Evolutionary conservation across 2,329 filamentous ascomycete species (phyloP).

Genomic region (Botryotinia calthae): DNA sequence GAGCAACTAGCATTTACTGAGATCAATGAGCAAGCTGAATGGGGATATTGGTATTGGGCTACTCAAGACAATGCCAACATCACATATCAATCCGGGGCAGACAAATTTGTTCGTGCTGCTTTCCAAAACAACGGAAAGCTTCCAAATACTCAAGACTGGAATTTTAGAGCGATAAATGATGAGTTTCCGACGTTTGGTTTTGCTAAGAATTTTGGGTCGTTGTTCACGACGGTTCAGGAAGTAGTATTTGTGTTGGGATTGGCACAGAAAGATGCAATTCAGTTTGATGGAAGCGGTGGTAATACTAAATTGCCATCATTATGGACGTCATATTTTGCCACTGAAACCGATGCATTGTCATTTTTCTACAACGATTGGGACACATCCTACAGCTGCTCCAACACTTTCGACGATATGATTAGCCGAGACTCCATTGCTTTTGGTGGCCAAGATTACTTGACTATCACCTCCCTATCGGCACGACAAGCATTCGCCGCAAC

Average conservation of each 20-base stretch:
- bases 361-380: constrained; percentile 76
- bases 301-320: constrained; percentile 67
- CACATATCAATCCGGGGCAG: constrained; percentile 69
- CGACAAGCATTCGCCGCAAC: constrained; percentile 47
- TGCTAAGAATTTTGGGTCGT: constrained; percentile 53
- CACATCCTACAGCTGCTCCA: constrained; percentile 55
- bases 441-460: constrained; percentile 54
- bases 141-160: constrained; percentile 60
- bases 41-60: constrained; percentile 78
- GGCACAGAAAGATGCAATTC: constrained; percentile 72
- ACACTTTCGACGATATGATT: constrained; percentile 67
- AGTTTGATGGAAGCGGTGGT: constrained; percentile 67
- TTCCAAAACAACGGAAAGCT: constrained; percentile 65
- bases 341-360: constrained; percentile 57
- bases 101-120: constrained; percentile 60
- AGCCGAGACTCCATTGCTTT: constrained; percentile 63
- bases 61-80: constrained; percentile 55
- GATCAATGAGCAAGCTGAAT: constrained; percentile 67
- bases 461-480: constrained; percentile 49
- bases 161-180: constrained; percentile 66
- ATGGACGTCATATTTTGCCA: constrained; percentile 71
- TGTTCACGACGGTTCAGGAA: constrained; percentile 26
- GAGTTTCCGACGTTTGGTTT: constrained; percentile 82
- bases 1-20: constrained; percentile 67
- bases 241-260: constrained; percentile 72